Evolutionary conservation across 2,329 filamentous ascomycete species (phyloP), one percentile per base, ranked within the genome.

Genomic region (Cytospora chrysosperma): DNA sequence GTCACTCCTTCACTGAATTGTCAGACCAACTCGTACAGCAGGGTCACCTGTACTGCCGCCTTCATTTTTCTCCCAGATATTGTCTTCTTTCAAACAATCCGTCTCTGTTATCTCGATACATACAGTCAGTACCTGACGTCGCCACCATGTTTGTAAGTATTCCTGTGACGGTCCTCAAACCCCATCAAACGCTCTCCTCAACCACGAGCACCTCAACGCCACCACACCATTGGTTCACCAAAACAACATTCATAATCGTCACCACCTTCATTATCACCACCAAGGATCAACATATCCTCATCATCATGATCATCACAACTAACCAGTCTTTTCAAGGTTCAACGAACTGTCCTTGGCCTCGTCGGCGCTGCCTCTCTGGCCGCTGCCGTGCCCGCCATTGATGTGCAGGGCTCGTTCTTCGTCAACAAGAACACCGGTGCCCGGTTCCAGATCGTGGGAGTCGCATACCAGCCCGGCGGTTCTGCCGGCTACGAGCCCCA

Each of bases 401-500:
- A 81, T 65, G 79, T 88, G 66, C 71, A 83, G 63, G 85, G 84
- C 68, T 79, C 78, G 65, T 78, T 86, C 71, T 87, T 89, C 64
- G 79, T 88, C 74, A 86, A 88, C 75, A 77, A 82, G 50, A 75
- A 76, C 64, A 84, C 80, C 26, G 84, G 85, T 65, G 79, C 85
- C 70, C 82, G 82, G 66, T 88, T 89, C 76, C 85, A 89, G 77
- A 81, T 90, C 65, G 81, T 88, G 57, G 88, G 88, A 69, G 82
- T 88, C 69, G 88, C 87, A 72, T 90, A 90, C 76, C 88, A 90
- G 74, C 87, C 87, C 51, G 87, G 86, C 65, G 88, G 88, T 67
- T 85, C 83, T 66, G 80, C 86, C 52, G 86, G 83, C 54, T 88
- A 87, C 75, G 76, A 88, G 69, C 83, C 85, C 54, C 69, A 70